Conservation (phyloP, 2,329 filamentous ascomycete species). For the Aspergillus tamarii region DNA sequence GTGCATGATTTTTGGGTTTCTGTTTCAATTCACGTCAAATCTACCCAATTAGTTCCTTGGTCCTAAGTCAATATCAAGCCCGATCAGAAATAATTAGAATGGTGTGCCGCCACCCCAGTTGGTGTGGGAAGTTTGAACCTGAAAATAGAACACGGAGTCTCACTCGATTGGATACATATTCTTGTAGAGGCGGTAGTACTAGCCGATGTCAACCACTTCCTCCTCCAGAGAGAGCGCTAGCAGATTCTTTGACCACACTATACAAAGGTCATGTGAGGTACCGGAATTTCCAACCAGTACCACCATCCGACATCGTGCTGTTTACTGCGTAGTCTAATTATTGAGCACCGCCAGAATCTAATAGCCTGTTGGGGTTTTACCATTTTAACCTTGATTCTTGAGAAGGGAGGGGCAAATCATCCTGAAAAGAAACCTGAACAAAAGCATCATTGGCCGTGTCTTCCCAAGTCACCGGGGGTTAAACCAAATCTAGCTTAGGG, state of each 20-base stretch:
- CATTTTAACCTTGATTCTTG: background rate
- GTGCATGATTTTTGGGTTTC: background rate
- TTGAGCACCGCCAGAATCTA: background rate
- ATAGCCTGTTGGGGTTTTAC: background rate
- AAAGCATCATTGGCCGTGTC: background rate
- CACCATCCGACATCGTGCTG: no score
- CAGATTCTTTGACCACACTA: background rate
- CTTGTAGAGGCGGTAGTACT: background rate
- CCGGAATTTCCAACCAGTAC: background rate
- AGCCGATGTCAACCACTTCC: background rate
- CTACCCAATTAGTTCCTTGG: background rate
- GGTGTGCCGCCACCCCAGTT: background rate
- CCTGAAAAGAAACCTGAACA: background rate
- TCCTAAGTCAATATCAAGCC: background rate
- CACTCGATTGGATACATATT: slow-evolving; percentile 1
- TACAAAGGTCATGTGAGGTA: background rate
- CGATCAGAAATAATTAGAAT: background rate
- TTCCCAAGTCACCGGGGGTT: background rate
- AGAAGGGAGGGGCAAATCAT: background rate
- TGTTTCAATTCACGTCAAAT: background rate
- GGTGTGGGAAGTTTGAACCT: background rate
- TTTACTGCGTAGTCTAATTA: background rate
- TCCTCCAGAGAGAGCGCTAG: background rate
- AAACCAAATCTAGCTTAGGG: background rate
- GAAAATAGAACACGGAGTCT: slow-evolving; percentile 6